Percentiles rank a stretch among this genome's conserved stretches.
Conservation (phyloP, 805 yeast genomes). For the Yarrowia bubula region DNA sequence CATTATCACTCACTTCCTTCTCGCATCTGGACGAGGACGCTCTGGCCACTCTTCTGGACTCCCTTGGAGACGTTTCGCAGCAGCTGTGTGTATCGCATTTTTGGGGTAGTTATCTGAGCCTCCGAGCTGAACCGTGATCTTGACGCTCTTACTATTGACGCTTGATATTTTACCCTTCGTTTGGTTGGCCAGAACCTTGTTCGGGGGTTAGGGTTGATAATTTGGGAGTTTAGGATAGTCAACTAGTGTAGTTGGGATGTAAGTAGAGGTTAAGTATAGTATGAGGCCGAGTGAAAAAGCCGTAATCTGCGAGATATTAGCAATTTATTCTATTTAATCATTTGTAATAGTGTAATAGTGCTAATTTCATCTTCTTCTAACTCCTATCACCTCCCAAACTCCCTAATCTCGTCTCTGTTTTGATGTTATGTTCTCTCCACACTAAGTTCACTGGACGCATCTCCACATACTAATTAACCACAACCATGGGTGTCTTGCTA, state of each 20-base stretch:
- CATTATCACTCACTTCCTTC: constrained; percentile 27
- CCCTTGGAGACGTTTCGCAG: constrained; percentile 27
- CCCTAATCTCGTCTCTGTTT: too few species aligned
- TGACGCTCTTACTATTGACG: constrained; percentile 5
- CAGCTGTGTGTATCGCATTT: constrained; percentile 26
- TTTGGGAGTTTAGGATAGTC: not conserved
- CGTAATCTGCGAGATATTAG: too few species aligned
- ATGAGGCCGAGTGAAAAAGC: not conserved
- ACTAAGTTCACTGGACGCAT: not conserved
- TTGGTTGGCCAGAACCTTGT: constrained; percentile 27
- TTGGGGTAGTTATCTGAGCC: not conserved
- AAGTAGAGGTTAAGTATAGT: not conserved
- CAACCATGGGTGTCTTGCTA: constrained; percentile 20
- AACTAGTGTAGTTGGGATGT: not conserved
- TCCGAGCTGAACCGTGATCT: constrained; percentile 24
- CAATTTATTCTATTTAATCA: too few species aligned
- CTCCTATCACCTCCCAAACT: not conserved
- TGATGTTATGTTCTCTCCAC: not conserved
- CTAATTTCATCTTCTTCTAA: too few species aligned
- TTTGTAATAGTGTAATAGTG: too few species aligned
- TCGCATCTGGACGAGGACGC: constrained; percentile 27
- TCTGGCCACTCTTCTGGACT: constrained; percentile 27
- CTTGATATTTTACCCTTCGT: constrained; percentile 15
- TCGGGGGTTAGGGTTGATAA: constrained; percentile 10
- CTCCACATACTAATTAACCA: not conserved